Conservation (phyloP, 345 rosid species). For the Geranium rotundifolium region DNA sequence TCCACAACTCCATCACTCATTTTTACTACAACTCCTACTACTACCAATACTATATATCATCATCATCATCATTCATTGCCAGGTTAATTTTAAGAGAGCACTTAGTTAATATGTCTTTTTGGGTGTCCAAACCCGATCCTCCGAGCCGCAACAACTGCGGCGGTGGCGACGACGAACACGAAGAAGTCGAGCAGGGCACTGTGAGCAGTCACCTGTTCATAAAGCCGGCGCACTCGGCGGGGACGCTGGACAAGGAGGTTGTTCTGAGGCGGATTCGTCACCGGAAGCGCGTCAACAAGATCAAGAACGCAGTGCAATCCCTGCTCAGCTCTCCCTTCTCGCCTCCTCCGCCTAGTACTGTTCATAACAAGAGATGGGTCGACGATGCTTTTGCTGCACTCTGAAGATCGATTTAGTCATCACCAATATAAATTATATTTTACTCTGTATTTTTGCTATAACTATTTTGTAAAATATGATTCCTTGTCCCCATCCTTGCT, state of each 20-base stretch:
- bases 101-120: too few relatives aligned
- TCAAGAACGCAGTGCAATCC: constrained; percentile 17
- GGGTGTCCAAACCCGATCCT: too few relatives aligned
- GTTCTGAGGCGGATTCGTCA: constrained; percentile 39
- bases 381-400: constrained; percentile 50
- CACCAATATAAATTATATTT: too few relatives aligned
- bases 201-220: constrained; percentile 23
- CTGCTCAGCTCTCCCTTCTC: constrained; percentile 12
- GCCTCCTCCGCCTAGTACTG: constrained; percentile 1
- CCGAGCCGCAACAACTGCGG: too few relatives aligned
- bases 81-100: too few relatives aligned
- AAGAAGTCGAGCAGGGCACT: neutral
- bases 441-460: too few relatives aligned
- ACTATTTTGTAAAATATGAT: too few relatives aligned
- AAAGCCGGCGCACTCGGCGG: constrained; percentile 16
- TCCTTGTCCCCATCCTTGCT: too few relatives aligned
- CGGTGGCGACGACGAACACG: constrained; percentile 12
- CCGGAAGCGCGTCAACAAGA: constrained; percentile 28
- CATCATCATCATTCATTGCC: too few relatives aligned
- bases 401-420: neutral
- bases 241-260: constrained; percentile 23
- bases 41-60: too few relatives aligned
- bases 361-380: constrained; percentile 23
- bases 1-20: too few relatives aligned
- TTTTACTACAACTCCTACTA: too few relatives aligned